These are phyloP conservation scores for Tuber magnatum DNA, from an alignment of 495 filamentous ascomycete genomes.

Conservation along the genomic window DNA sequence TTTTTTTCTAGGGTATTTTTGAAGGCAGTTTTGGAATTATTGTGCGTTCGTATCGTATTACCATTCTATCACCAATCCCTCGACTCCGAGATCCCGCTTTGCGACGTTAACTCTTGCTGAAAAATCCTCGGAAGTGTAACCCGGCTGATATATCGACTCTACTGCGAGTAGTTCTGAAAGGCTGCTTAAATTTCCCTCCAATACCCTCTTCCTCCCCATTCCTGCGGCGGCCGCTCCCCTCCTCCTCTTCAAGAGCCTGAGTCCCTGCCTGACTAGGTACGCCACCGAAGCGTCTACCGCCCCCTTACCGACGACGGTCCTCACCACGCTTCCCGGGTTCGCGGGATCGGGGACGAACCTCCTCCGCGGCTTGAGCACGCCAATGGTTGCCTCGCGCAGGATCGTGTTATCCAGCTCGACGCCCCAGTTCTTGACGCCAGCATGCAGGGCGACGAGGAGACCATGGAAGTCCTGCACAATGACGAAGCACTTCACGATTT, in stretches of 20 bases:
- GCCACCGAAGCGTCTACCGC: slow-evolving; percentile 7
- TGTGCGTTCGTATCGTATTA: background rate
- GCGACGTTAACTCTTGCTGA: background rate
- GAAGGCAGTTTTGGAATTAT: background rate
- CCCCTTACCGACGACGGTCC: background rate
- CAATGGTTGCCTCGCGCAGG: slow-evolving; percentile 24
- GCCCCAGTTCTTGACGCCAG: slow-evolving; percentile 24
- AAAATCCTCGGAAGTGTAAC: background rate
- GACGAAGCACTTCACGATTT: slow-evolving; percentile 30
- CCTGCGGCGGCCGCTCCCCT: slow-evolving; percentile 12
- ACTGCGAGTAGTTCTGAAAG: background rate
- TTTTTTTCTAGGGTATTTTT: background rate
- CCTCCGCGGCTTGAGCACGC: slow-evolving; percentile 20
- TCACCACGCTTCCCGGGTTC: background rate
- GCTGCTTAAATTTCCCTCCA: background rate
- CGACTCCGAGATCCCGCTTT: slow-evolving; percentile 27
- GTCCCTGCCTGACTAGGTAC: slow-evolving; percentile 2
- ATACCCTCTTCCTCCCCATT: background rate
- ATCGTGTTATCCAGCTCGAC: slow-evolving; percentile 22
- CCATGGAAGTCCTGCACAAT: slow-evolving; percentile 27
- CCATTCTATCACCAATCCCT: slow-evolving; percentile 10
- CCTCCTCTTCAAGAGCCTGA: slow-evolving; percentile 30
- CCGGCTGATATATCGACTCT: background rate
- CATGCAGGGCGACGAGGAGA: slow-evolving; percentile 30
- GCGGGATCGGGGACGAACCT: slow-evolving; percentile 5